A percentile compares a stretch with the other conserved stretches of the same genome.
Conservation (phyloP, 192 early-diverging fungal species). For the Anaeromyces robustus region DNA sequence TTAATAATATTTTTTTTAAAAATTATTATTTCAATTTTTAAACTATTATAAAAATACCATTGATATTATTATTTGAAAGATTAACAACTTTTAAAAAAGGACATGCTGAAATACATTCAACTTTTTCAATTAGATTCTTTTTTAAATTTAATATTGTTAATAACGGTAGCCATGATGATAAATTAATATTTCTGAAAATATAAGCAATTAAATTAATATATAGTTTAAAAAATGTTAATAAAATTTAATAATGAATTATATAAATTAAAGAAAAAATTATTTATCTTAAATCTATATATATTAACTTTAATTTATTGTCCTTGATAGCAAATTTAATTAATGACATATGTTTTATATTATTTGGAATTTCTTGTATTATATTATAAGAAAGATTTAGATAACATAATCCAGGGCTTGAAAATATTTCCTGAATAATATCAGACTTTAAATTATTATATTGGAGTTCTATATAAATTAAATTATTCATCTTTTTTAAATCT, state of each 20-base stretch:
- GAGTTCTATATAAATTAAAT: not conserved
- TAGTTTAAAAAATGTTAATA: no score
- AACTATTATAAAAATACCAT: no score
- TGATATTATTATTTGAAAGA: not conserved
- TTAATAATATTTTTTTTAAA: no score
- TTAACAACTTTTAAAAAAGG: not conserved
- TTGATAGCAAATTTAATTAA: not conserved
- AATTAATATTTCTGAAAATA: not conserved
- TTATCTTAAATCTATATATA: no score
- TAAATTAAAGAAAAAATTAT: no score
- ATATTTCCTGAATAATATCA: not conserved
- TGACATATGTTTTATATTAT: not conserved
- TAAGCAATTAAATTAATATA: not conserved
- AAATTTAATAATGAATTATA: no score
- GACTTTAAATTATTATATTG: not conserved
- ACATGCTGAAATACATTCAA: not conserved
- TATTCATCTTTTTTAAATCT: not conserved
- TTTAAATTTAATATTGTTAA: not conserved
- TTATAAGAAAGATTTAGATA: not conserved
- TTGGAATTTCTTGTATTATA: not conserved
- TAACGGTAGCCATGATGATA: not conserved
- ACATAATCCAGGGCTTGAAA: not conserved
- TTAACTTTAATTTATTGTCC: not conserved
- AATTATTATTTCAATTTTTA: no score
- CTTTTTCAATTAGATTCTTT: not conserved